Percentiles rank a stretch among this genome's conserved stretches.
Evolutionary conservation across 73 alveolate species (phyloP).

Genomic region (Diophrys appendiculata): DNA sequence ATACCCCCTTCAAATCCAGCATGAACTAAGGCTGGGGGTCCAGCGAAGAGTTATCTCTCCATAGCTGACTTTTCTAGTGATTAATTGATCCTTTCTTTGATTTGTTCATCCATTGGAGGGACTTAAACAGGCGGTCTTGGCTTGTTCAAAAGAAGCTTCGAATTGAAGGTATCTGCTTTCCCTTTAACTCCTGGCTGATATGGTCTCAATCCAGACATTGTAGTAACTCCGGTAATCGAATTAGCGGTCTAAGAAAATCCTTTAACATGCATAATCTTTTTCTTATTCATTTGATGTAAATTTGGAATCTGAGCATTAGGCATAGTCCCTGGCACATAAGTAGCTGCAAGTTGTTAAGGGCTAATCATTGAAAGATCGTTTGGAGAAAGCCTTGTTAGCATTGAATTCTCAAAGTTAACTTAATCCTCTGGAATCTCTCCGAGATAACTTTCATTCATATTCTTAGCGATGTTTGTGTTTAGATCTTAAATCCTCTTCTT

Average conservation of each 20-base stretch:
- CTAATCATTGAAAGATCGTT: no score
- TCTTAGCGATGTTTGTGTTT: slow-evolving; percentile 27
- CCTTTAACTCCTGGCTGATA: slow-evolving; percentile 14
- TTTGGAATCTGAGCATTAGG: neutral
- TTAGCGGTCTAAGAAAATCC: slow-evolving; percentile 27
- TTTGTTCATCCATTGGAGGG: slow-evolving; percentile 42
- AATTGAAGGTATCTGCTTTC: slow-evolving; percentile 24
- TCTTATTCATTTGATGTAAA: no score
- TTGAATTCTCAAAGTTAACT: slow-evolving; percentile 11
- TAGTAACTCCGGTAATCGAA: slow-evolving; percentile 43
- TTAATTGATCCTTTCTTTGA: slow-evolving; percentile 21
- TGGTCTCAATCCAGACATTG: slow-evolving; percentile 46
- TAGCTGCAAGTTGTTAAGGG: no score
- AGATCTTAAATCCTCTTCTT: slow-evolving; percentile 40
- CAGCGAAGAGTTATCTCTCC: slow-evolving; percentile 14
- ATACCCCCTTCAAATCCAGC: slow-evolving; percentile 60
- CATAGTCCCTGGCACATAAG: no score
- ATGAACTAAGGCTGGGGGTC: slow-evolving; percentile 49
- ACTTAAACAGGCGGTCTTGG: slow-evolving; percentile 21
- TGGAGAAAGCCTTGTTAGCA: slow-evolving; percentile 19
- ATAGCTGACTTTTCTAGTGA: slow-evolving; percentile 28
- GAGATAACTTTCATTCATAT: slow-evolving; percentile 37
- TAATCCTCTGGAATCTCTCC: slow-evolving; percentile 25
- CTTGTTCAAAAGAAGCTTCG: slow-evolving; percentile 34
- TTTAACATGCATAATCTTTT: slow-evolving; percentile 9